Conservation (phyloP, 2,329 filamentous ascomycete genomes). For the Neofusicoccum umdonicola region DNA sequence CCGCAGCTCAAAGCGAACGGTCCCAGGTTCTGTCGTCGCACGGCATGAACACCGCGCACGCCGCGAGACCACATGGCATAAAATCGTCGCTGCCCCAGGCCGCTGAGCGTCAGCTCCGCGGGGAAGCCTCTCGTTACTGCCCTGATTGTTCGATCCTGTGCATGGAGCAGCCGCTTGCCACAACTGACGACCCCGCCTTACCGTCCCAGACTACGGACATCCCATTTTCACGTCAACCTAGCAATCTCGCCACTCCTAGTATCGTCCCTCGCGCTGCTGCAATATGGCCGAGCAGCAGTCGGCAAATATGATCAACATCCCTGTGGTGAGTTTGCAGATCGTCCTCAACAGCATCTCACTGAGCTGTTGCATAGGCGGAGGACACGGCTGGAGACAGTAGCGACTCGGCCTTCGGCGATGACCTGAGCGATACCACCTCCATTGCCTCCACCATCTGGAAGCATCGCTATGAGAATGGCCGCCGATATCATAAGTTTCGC, state of each 20-base stretch:
- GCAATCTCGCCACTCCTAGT: too few relatives aligned
- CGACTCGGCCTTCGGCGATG: slow-evolving; percentile 28
- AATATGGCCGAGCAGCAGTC: background rate
- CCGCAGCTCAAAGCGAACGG: too few relatives aligned
- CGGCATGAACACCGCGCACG: background rate
- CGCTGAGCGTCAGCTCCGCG: background rate
- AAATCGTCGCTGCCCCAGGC: background rate
- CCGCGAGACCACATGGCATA: background rate
- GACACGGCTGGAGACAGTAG: slow-evolving; percentile 20
- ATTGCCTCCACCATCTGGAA: slow-evolving; percentile 29
- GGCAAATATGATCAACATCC: background rate
- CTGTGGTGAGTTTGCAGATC: background rate
- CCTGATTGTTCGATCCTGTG: too few relatives aligned
- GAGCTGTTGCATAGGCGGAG: background rate
- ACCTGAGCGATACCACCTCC: slow-evolving; percentile 30
- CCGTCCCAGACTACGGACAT: too few relatives aligned
- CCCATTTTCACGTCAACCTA: too few relatives aligned
- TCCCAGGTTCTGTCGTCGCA: background rate
- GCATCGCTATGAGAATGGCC: slow-evolving; percentile 26
- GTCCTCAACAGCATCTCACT: background rate
- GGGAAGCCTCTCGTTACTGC: background rate
- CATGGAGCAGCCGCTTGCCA: too few relatives aligned
- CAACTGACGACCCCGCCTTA: too few relatives aligned
- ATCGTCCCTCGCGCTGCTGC: background rate
- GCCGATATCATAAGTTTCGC: slow-evolving; percentile 6